Percentiles rank a stretch among this genome's conserved stretches.
Conservation (phyloP, 345 rosid genomes). For the Murraya paniculata region DNA sequence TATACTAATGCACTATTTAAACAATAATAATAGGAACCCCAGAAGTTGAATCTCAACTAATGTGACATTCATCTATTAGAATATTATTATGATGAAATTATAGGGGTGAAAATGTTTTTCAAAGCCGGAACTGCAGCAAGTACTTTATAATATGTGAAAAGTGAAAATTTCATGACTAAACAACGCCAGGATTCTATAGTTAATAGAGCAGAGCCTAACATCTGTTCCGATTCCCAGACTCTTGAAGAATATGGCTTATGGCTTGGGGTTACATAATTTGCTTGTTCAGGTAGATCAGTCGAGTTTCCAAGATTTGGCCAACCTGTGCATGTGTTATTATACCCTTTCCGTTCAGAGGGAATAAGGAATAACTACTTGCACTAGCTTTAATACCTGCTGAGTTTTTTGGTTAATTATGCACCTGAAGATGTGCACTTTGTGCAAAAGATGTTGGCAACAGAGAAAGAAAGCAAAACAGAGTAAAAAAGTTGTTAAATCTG, state of each 20-base stretch:
- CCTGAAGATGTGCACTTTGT: neutral
- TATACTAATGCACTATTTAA: too few relatives aligned
- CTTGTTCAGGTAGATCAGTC: neutral
- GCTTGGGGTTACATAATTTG: neutral
- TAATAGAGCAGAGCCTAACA: neutral
- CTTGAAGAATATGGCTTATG: neutral
- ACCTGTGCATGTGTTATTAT: conserved; percentile 5
- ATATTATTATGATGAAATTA: too few relatives aligned
- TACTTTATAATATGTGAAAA: neutral
- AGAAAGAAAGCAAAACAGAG: neutral
- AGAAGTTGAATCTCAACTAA: too few relatives aligned
- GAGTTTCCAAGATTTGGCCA: neutral
- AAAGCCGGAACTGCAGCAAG: neutral
- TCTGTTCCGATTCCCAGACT: neutral
- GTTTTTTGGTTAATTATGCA: neutral
- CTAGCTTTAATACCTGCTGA: neutral
- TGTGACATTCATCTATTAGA: too few relatives aligned
- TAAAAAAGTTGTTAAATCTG: neutral
- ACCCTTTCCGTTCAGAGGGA: neutral
- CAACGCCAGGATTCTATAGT: neutral
- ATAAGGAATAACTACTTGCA: conserved; percentile 9
- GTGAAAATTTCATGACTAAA: neutral
- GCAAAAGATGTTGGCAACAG: neutral
- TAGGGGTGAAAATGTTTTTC: neutral
- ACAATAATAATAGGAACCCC: too few relatives aligned